Evolutionary conservation across 1,284 basidiomycete genomes (phyloP).

Genomic region (Blastosporella zonata): DNA sequence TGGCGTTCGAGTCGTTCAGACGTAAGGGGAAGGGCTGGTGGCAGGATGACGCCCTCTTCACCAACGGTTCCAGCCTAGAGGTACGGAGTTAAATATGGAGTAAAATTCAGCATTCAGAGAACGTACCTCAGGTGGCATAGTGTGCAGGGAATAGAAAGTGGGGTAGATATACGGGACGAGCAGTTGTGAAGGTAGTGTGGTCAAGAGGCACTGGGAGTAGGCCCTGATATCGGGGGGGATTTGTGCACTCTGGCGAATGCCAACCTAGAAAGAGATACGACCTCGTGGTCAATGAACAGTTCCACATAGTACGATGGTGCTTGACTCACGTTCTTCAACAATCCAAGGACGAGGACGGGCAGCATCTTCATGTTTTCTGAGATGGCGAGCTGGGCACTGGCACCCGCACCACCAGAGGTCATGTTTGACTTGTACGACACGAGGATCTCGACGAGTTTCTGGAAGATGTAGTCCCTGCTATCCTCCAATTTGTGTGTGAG

Average conservation of each 20-base stretch:
- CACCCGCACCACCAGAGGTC: constrained; percentile 90
- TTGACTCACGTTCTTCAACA: constrained; percentile 86
- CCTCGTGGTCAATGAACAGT: too few relatives aligned
- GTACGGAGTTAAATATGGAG: constrained; percentile 1
- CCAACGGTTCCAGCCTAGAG: constrained; percentile 74
- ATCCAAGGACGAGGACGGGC: constrained; percentile 84
- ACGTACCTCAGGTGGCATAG: constrained; percentile 87
- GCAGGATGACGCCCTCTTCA: constrained; percentile 80
- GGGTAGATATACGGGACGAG: constrained; percentile 95
- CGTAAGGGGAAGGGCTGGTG: constrained; percentile 85
- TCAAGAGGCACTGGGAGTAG: constrained; percentile 92
- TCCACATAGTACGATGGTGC: too few relatives aligned
- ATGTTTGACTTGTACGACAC: constrained; percentile 95
- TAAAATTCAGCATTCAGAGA: neutral
- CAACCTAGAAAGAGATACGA: constrained; percentile 68
- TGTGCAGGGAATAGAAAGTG: constrained; percentile 94
- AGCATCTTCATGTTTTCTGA: constrained; percentile 94
- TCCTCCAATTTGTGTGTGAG: constrained; percentile 93
- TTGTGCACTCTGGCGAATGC: constrained; percentile 91
- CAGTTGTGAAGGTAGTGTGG: constrained; percentile 87
- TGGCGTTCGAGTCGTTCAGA: constrained; percentile 94
- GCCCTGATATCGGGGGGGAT: constrained; percentile 96
- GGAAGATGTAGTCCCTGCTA: constrained; percentile 85
- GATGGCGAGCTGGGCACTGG: constrained; percentile 91
- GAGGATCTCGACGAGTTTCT: constrained; percentile 90